A percentile compares a stretch with the other conserved stretches of the same genome.
Evolutionary conservation across 108 stramenopile species (phyloP).

Genomic region (Pseudonitzschia delicatissima): DNA sequence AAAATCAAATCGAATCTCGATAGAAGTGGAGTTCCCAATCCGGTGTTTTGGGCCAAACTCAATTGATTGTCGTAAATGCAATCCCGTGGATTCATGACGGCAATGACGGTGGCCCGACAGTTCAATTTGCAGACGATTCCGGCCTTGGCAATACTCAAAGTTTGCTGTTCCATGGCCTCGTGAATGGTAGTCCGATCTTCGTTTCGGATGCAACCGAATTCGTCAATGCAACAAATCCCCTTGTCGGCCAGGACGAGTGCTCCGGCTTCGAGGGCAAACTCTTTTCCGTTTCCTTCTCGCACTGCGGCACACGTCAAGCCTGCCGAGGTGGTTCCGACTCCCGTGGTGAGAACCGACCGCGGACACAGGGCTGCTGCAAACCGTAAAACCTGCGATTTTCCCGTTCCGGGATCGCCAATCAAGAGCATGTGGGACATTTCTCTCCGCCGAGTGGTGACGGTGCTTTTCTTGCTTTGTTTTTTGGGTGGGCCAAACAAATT

Average conservation of each 20-base stretch:
- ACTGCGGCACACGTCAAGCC: slow-evolving; percentile 99
- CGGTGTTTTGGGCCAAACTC: slow-evolving; percentile 86
- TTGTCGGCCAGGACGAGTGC: slow-evolving; percentile 95
- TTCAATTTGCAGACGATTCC: slow-evolving; percentile 97
- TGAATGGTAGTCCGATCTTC: slow-evolving; percentile 92
- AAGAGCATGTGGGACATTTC: slow-evolving; percentile 86
- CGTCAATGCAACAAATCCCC: slow-evolving; percentile 97
- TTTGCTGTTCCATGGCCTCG: slow-evolving; percentile 99
- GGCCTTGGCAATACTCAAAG: slow-evolving; percentile 94
- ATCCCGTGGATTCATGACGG: slow-evolving; percentile 90
- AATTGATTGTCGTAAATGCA: slow-evolving; percentile 73
- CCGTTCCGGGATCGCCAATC: slow-evolving; percentile 85
- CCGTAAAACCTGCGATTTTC: slow-evolving; percentile 85
- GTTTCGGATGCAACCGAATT: slow-evolving; percentile 84
- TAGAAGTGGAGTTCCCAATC: slow-evolving; percentile 93
- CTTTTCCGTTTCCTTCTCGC: slow-evolving; percentile 81
- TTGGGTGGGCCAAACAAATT: background rate
- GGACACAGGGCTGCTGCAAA: slow-evolving; percentile 92
- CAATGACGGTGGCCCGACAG: slow-evolving; percentile 89
- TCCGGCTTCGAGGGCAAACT: slow-evolving; percentile 96
- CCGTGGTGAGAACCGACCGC: slow-evolving; percentile 93
- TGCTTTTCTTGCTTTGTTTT: slow-evolving; percentile 8
- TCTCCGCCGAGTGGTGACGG: slow-evolving; percentile 59
- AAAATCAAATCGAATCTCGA: slow-evolving; percentile 95
- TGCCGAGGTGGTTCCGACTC: slow-evolving; percentile 95